These are phyloP conservation scores for Nemania sp. DNA, from an alignment of 2,329 filamentous ascomycete genomes.

Conservation along the genomic window DNA sequence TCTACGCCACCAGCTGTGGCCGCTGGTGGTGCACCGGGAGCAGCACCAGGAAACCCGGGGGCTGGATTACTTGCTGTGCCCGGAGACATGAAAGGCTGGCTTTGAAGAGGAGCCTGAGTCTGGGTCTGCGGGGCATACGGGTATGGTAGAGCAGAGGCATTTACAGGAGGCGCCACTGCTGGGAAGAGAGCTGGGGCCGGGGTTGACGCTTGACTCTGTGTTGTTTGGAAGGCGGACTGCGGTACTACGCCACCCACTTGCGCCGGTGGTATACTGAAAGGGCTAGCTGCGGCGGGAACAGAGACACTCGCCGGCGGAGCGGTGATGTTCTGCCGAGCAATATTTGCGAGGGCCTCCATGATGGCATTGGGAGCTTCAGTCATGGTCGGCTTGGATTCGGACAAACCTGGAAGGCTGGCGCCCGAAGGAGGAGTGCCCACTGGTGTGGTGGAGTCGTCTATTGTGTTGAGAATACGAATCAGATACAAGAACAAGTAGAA, in stretches of 20 bases:
- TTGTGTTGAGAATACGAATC: constrained; percentile 49
- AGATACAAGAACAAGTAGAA: constrained; percentile 41
- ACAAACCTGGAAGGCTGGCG: constrained; percentile 46
- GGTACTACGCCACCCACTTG: constrained; percentile 32
- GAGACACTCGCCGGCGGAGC: constrained; percentile 49
- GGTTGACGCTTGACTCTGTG: constrained; percentile 39
- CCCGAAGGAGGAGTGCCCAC: constrained; percentile 61
- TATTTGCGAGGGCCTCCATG: constrained; percentile 77
- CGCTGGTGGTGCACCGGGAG: constrained; percentile 43
- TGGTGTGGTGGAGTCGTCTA: constrained; percentile 74
- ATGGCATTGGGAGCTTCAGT: constrained; percentile 63
- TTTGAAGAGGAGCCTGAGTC: constrained; percentile 44
- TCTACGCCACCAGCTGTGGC: constrained; percentile 49
- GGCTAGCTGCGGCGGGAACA: constrained; percentile 45
- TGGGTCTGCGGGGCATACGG: constrained; percentile 51
- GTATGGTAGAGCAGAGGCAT: constrained; percentile 52
- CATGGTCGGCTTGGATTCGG: constrained; percentile 41
- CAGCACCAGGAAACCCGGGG: constrained; percentile 43
- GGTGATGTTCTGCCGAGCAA: constrained; percentile 73
- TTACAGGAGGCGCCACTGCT: constrained; percentile 62
- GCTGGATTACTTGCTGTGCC: constrained; percentile 45
- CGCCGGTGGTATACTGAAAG: constrained; percentile 34
- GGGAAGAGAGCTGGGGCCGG: constrained; percentile 46
- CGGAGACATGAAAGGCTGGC: constrained; percentile 39
- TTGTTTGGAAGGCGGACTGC: constrained; percentile 32